Base-by-base conservation (phyloP, 345 rosid genomes). In the Lenwebbia sp. region DNA sequence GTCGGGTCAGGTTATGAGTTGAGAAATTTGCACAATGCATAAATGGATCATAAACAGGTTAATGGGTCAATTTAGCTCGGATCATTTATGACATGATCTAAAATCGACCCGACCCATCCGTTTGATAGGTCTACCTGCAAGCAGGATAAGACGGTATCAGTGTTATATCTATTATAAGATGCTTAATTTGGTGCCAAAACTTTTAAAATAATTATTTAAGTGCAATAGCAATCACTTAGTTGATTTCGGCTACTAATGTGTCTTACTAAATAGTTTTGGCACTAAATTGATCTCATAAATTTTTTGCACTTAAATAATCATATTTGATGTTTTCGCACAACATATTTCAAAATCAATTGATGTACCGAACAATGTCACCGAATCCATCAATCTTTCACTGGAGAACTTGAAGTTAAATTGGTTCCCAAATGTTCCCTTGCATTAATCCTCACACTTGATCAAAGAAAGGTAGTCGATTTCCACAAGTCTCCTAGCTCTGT, bases 241-340 rank as follows among this genome's bases (percentile, higher is more conserved):
- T 3, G 8, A 26, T 26, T 58, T 5, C 2, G 6, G 65, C 1
- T 14, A 11, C 0, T 26, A 3, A n/a, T 1, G 14, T 2, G 4
- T 12, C 17, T 26, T 6, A 58, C 65, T 14, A 58, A 58, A 58
- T 26, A 58, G 65, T 60, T 28, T 28, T 60, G 74, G 40, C 10
- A n/a, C 17, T 58, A n/a, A 58, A n/a, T 58, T 28, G 17, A 33
- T 0, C 74, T 14, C 21, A 28, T 60, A 28, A 58, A 60, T 2
- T 28, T 14, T 60, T 28, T 10, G 10, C 21, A 28, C 0, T 6
- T 1, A 60, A 60, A 13, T 28, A 2, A 60, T 60, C 10, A 7
- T 4, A 28, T 60, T 3, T 0, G 4, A 28, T 28, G 33, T 13
- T 28, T 1, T 0, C 21, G 15, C 21, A 14, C 40, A 28, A 60